Evolutionary conservation across 768 basidiomycete genomes (phyloP).

Genomic region (Rhodotorula babjevae): DNA sequence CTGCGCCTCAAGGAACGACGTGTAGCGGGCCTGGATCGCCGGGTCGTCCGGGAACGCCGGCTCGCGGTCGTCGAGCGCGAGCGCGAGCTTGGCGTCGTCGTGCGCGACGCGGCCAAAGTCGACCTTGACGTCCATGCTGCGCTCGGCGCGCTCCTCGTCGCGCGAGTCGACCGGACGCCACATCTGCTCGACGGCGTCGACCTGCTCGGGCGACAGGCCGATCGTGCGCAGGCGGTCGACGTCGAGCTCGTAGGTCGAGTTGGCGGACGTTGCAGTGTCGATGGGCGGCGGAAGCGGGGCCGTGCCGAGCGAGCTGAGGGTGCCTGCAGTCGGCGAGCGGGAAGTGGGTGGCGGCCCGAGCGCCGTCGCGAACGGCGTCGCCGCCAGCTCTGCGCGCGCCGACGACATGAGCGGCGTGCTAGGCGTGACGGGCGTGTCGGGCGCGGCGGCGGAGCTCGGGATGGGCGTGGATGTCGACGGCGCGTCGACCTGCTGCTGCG

Average conservation of each 20-base stretch:
- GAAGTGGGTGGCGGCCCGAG: no score
- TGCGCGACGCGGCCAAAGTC: not conserved
- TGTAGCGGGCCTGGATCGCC: not conserved
- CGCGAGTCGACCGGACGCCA: not conserved
- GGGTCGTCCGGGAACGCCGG: not conserved
- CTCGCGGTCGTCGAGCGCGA: not conserved
- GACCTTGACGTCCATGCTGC: not conserved
- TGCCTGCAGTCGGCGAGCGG: no score
- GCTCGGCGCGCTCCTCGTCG: not conserved
- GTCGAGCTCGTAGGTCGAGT: not conserved
- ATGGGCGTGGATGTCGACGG: no score
- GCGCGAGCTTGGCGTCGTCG: not conserved
- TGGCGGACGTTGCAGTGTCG: no score
- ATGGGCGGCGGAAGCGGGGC: no score
- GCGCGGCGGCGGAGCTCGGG: no score
- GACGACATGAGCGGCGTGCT: no score
- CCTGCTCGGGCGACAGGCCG: not conserved
- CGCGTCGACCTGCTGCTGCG: no score
- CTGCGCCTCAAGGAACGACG: constrained; percentile 8
- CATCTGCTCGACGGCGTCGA: not conserved
- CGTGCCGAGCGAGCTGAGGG: no score
- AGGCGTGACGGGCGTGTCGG: no score
- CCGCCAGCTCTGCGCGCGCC: no score
- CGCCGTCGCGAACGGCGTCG: no score
- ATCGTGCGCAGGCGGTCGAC: not conserved